Evolutionary conservation across 2,329 filamentous ascomycete genomes (phyloP), one percentile per base, ranked within the genome.

Genomic region (Claviceps sp.): DNA sequence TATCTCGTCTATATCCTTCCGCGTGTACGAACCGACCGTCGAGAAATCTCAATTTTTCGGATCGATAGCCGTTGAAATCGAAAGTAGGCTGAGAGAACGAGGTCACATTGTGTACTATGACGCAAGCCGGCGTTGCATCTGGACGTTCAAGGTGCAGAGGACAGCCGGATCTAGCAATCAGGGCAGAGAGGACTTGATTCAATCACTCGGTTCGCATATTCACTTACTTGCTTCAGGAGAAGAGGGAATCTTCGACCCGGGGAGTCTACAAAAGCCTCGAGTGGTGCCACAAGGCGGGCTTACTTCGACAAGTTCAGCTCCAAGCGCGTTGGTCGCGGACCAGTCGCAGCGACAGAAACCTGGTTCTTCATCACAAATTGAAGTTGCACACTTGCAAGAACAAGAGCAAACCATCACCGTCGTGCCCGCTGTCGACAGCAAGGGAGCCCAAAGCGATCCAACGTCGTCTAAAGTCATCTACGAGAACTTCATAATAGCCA

Each of bases 71-170:
- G 68, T 75, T 56, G 75, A 78, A 53, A 66, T 79, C 54, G 78
- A 82, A 57, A 68, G 66, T 52, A 59, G 65, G 22, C 62, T 80
- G 50, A 71, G 77, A 54, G 71, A 69, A 54, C 70, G 75, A 64
- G 78, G 78, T 46, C 71, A 75, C 53, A 66, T 80, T 47, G 74
- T 76, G 2, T 72, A 74, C 48, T 73, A 74, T 58, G 78, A 82
- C 62, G 63, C 70, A 11, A 65, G 64, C 38, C 68, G 74, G 53
- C 71, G 71, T 45, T 71, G 68, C 9, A 63, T 81, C 50, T 82
- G 78, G 78, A 70, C 73, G 53, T 82, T 81, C 58, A 69, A 70
- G 26, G 65, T 79, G 20, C 54, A 65, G 2, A 66, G 64, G 49
- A 75, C 72, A 56, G 70, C 73, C 50, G 69, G 62, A 36, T 57